A percentile compares a stretch with the other conserved stretches of the same genome.
phyloP scores from a whole-genome alignment of 2,329 filamentous ascomycete genomes.

The Gaeumannomyces sp. region DNA sequence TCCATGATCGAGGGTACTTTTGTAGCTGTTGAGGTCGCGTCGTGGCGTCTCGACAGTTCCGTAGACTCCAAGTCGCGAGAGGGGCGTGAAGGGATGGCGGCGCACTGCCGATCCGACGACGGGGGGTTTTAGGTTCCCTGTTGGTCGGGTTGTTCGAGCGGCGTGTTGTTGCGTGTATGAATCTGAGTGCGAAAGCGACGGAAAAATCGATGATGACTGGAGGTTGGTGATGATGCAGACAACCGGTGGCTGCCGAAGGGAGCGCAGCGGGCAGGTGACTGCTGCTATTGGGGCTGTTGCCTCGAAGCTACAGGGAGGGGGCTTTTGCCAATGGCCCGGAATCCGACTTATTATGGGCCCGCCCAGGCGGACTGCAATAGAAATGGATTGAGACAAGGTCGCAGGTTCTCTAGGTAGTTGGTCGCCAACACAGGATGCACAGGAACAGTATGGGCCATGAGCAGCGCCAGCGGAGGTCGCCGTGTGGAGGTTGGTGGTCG shows the following conservation, averaged over 20 bases:
- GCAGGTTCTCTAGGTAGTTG: no score
- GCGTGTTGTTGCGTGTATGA: neutral
- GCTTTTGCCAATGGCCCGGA: neutral
- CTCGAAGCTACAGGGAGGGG: neutral
- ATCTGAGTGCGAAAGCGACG: neutral
- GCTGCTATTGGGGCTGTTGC: neutral
- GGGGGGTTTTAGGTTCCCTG: neutral
- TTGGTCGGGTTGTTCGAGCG: neutral
- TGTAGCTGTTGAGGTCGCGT: neutral
- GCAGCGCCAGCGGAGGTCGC: neutral
- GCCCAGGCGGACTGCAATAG: no score
- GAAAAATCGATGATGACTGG: neutral
- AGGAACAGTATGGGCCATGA: neutral
- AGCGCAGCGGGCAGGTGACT: no score
- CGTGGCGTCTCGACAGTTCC: neutral
- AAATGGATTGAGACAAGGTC: no score
- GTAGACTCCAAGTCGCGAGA: neutral
- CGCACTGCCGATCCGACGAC: no score
- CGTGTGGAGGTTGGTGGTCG: neutral
- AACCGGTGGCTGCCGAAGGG: neutral
- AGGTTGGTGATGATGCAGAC: neutral
- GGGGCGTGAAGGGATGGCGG: neutral
- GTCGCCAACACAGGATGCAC: no score
- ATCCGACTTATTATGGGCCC: no score
- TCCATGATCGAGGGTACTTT: conserved; percentile 21